Conservation (phyloP, 805 yeast genomes). For the Jamesozyma spencerorum region DNA sequence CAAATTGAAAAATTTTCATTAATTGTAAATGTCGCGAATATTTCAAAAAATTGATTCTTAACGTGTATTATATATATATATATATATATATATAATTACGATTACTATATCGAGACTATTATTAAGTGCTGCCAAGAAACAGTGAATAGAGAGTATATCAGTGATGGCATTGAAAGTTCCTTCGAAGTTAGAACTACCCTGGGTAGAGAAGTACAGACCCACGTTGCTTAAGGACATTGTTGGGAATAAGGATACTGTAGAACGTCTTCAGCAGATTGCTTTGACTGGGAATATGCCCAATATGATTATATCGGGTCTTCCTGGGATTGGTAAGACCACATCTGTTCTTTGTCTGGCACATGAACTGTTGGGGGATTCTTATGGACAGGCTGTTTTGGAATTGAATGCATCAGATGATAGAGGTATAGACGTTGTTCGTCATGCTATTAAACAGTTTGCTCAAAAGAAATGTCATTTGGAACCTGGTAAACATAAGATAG, state of each 20-base stretch:
- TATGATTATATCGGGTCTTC: conserved; percentile 87
- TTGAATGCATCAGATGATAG: conserved; percentile 94
- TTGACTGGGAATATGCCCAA: conserved; percentile 95
- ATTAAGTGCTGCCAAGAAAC: too few species aligned
- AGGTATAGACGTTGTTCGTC: conserved; percentile 94
- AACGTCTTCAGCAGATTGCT: conserved; percentile 74
- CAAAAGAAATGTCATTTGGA: conserved; percentile 86
- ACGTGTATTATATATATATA: too few species aligned
- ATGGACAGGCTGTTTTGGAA: conserved; percentile 79
- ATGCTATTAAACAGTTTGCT: conserved; percentile 90
- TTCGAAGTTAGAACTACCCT: conserved; percentile 29
- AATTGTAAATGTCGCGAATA: neutral
- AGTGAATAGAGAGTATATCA: too few species aligned
- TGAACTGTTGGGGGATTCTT: conserved; percentile 65
- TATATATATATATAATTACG: too few species aligned
- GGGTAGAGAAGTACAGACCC: conserved; percentile 98
- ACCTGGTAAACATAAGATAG: conserved; percentile 82
- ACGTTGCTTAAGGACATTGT: conserved; percentile 70
- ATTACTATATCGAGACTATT: too few species aligned
- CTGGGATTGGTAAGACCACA: conserved; percentile 97
- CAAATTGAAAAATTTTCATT: neutral
- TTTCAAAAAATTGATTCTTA: neutral
- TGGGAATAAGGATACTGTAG: conserved; percentile 86
- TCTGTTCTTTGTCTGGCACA: conserved; percentile 83
- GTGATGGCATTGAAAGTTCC: conserved; percentile 8